Conservation (phyloP, 106 monocot genomes). For the Phalaenopsis aphrodite region DNA sequence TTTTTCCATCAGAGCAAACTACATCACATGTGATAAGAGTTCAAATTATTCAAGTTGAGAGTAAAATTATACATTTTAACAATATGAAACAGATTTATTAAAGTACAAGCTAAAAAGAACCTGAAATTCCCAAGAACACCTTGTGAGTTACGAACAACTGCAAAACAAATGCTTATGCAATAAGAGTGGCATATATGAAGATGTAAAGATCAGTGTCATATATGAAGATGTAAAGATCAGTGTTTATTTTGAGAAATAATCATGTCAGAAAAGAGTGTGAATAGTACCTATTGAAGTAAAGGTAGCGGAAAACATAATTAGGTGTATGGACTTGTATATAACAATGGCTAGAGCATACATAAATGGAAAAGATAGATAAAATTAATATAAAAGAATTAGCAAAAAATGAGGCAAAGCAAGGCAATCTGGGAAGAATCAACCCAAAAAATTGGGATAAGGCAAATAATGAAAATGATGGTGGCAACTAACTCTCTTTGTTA, state of each 20-base stretch:
- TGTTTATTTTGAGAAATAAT: not conserved
- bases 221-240: not conserved
- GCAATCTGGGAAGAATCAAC: too few species aligned
- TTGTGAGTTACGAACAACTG: slow-evolving; percentile 82
- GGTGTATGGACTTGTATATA: not conserved
- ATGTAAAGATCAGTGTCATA: not conserved
- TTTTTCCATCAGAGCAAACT: slow-evolving; percentile 5
- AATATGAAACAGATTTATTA: not conserved
- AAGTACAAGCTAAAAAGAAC: slow-evolving; percentile 19
- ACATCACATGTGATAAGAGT: slow-evolving; percentile 16
- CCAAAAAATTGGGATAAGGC: too few species aligned
- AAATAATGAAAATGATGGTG: too few species aligned
- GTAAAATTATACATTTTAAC: not conserved
- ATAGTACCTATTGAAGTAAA: not conserved
- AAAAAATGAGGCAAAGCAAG: not conserved
- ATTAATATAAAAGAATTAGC: not conserved
- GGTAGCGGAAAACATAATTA: not conserved
- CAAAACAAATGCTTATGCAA: slow-evolving; percentile 12
- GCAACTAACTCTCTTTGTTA: too few species aligned
- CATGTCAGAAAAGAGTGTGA: not conserved
- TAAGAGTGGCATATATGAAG: not conserved
- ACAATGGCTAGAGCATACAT: not conserved
- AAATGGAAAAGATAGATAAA: not conserved
- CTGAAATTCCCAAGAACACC: slow-evolving; percentile 61
- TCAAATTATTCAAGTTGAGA: not conserved